Base-by-base conservation (phyloP, 345 rosid genomes). In the Psidium friedrichsthalianum region DNA sequence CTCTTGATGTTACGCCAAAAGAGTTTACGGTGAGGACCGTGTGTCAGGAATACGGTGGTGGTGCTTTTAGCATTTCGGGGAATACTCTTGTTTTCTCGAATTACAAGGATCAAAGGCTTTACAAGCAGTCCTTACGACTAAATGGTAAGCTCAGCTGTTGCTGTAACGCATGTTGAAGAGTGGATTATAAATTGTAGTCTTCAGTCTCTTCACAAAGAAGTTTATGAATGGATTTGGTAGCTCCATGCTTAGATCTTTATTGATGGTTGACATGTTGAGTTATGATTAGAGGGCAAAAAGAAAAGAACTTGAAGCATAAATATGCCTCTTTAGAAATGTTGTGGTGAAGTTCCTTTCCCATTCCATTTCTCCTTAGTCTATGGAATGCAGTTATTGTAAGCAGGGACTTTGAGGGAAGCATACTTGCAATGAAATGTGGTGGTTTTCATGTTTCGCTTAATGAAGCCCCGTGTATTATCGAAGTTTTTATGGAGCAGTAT, bases 21-120 rank as follows among this genome's bases (percentile, higher is more conserved):
- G 98, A 95, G 51, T 94, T 92, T 85, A 88, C 90, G 6, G 99
- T 97, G 56, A 91, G 99, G 88, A 93, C 98, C 12, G 57, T 94
- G 27, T 92, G 96, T 24, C 99, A 95, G 91, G 98, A 97, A 84
- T 95, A 94, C 29, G 99, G 98, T n/a, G 98, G 99, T 82, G 99
- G 99, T 78, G 99, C 96, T 6, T 97, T 97, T 84, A 83, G 87
- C 56, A 87, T 94, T 85, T 93, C 86, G 8, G 92, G 90, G 56
- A 94, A 94, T 32, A 83, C 89, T 4, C 90, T 95, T 84, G 74
- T 97, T 87, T 97, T 95, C 91, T 93, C 99, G 5, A 95, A 95
- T 87, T 95, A 97, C 88, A 92, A 94, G 84, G 98, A 97, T 87
- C 99, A 97, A 85, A 90, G 98, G 83, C 91, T 97, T 18, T 97